Conservation (phyloP, 129 eudicot species). For the Ambrosia trifida region DNA sequence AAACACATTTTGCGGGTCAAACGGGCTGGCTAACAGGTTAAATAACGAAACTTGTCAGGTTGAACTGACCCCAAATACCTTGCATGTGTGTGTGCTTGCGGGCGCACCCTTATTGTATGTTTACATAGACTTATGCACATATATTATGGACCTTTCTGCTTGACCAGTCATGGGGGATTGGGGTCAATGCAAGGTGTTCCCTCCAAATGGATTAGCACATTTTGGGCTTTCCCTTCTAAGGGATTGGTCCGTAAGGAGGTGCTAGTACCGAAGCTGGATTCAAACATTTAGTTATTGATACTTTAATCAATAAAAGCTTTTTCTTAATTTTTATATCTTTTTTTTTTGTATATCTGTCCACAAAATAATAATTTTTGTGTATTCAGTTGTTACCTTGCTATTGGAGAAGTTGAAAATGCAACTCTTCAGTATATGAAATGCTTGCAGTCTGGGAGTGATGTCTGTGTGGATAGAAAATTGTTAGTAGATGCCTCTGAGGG, state of each 20-base stretch:
- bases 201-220: neutral
- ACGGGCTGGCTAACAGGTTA: neutral
- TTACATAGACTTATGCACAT: neutral
- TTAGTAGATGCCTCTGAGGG: constrained; percentile 92
- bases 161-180: constrained; percentile 7
- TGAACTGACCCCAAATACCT: neutral
- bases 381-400: constrained; percentile 86
- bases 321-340: neutral
- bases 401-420: constrained; percentile 90
- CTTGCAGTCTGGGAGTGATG: constrained; percentile 68
- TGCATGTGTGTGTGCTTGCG: neutral
- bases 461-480: constrained; percentile 67
- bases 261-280: neutral
- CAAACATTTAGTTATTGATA: neutral
- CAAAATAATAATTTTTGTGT: neutral
- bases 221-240: neutral
- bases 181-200: constrained; percentile 1
- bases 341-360: neutral
- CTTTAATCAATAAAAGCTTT: neutral
- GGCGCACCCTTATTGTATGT: neutral
- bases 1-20: neutral
- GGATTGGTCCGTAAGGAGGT: neutral
- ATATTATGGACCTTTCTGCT: neutral
- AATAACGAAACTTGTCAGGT: neutral
- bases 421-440: constrained; percentile 67